phyloP scores from a whole-genome alignment of 2,329 filamentous ascomycete species.

The Seiridium unicorne region DNA sequence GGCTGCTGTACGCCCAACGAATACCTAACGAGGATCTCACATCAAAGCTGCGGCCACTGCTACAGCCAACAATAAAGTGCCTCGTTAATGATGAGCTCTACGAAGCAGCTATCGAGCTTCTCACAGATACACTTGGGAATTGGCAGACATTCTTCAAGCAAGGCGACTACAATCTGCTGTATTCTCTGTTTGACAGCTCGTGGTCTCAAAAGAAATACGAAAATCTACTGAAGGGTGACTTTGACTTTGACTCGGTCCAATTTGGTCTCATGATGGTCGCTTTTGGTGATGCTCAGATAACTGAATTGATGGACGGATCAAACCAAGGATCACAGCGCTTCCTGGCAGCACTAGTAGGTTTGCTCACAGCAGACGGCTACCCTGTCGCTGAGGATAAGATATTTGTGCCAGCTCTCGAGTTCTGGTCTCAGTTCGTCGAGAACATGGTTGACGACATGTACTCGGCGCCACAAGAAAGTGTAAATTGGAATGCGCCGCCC shows the following conservation, averaged over 20 bases:
- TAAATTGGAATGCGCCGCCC: slow-evolving; percentile 57
- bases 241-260: slow-evolving; percentile 62
- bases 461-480: slow-evolving; percentile 43
- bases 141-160: slow-evolving; percentile 62
- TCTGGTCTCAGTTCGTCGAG: slow-evolving; percentile 78
- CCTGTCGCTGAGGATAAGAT: slow-evolving; percentile 72
- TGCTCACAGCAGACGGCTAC: slow-evolving; percentile 65
- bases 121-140: slow-evolving; percentile 64
- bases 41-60: slow-evolving; percentile 56
- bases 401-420: slow-evolving; percentile 72
- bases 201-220: slow-evolving; percentile 59
- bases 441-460: slow-evolving; percentile 59
- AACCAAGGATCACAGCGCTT: slow-evolving; percentile 51
- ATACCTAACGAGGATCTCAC: slow-evolving; percentile 56
- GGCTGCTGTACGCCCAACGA: slow-evolving; percentile 72
- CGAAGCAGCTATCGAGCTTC: slow-evolving; percentile 59
- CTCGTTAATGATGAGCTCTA: slow-evolving; percentile 59
- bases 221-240: slow-evolving; percentile 56
- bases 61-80: slow-evolving; percentile 59
- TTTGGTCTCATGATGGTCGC: slow-evolving; percentile 67
- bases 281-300: slow-evolving; percentile 65
- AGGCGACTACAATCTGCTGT: slow-evolving; percentile 56
- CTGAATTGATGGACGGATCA: slow-evolving; percentile 53
- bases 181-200: slow-evolving; percentile 56
- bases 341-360: slow-evolving; percentile 58